A percentile compares a stretch with the other conserved stretches of the same genome.
These are phyloP conservation scores for Teunomyces pallodes DNA, from an alignment of 805 yeast genomes.

Conservation along the genomic window DNA sequence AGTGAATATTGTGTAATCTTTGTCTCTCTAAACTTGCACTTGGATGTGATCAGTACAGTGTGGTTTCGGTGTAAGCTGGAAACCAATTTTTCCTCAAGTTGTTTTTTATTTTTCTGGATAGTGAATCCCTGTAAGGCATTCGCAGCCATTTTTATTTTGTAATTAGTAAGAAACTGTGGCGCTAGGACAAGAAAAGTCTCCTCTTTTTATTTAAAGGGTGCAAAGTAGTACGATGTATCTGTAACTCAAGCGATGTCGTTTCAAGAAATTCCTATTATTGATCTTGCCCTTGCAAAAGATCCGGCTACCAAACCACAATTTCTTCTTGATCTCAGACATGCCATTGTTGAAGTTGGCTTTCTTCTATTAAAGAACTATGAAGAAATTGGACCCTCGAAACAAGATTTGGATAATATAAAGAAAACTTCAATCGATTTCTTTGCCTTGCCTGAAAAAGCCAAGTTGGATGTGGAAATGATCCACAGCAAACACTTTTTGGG, in stretches of 20 bases:
- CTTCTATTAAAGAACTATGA: conserved; percentile 44
- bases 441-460: conserved; percentile 44
- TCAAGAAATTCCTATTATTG: conserved; percentile 44
- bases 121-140: background rate
- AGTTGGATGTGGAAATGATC: conserved; percentile 49
- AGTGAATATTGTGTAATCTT: too few relatives aligned
- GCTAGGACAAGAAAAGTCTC: background rate
- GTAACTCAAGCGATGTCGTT: conserved; percentile 29
- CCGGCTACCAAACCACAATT: conserved; percentile 43
- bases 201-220: background rate
- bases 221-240: background rate
- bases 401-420: conserved; percentile 36
- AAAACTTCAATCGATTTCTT: conserved; percentile 44
- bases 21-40: too few relatives aligned
- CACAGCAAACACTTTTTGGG: conserved; percentile 59
- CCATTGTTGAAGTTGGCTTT: conserved; percentile 57
- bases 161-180: conserved; percentile 4
- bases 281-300: conserved; percentile 40
- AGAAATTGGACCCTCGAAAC: conserved; percentile 29
- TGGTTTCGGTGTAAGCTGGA: background rate
- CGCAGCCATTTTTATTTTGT: background rate
- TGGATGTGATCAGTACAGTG: too few relatives aligned
- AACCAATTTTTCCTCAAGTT: background rate
- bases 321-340: conserved; percentile 39
- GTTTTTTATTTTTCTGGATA: too few relatives aligned